Evolutionary conservation across 306 rosid genomes (phyloP), one percentile per base, ranked within the genome.

Genomic region (peach (Prunus persica)): DNA sequence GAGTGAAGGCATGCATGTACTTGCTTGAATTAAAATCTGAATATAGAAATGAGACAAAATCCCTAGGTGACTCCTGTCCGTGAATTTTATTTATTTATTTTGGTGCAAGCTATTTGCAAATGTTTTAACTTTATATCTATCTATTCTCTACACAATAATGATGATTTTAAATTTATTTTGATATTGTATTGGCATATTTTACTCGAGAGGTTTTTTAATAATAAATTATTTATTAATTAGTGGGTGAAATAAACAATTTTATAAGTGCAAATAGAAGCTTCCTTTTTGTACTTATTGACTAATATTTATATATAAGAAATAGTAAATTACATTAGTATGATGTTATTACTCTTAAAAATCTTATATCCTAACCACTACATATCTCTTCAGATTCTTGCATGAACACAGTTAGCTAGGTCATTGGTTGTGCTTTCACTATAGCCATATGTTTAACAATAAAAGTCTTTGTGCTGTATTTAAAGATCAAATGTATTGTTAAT

Each of bases 1-100:
- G 69, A 60, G 75, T 22, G 16, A 45, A 45, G 66, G 66, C 63
- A 70, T 74, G 79, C 63, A 70, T 74, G 79, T 32, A 72, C 82
- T 81, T 77, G 27, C 63, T 71, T 58, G 6, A 45, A 38, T 69
- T 60, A 2, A 52, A 77, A 82, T 62, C 41, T 58, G 61, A 46
- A 63, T 66, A 72, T 71, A 28, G 72, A 82, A 28, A 46, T 66
- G 32, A 58, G 73, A 78, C 66, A 67, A 64, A 69, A n/a, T 72
- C 41, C 41, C 41, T 34, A 32, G 5, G 52, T 2, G 15, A 65
- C 38, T 73, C 27, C 56, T 47, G 65, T 56, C 34, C 69, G 34
- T 49, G 71, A 11, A 68, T 41, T 63, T 22, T 15, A 10, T 54
- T 55, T 47, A 9, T 49, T 47, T 25, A 62, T 60, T 52, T 38